These are phyloP conservation scores for Exophiala mesophila DNA, from an alignment of 2,329 filamentous ascomycete species.

Conservation along the genomic window DNA sequence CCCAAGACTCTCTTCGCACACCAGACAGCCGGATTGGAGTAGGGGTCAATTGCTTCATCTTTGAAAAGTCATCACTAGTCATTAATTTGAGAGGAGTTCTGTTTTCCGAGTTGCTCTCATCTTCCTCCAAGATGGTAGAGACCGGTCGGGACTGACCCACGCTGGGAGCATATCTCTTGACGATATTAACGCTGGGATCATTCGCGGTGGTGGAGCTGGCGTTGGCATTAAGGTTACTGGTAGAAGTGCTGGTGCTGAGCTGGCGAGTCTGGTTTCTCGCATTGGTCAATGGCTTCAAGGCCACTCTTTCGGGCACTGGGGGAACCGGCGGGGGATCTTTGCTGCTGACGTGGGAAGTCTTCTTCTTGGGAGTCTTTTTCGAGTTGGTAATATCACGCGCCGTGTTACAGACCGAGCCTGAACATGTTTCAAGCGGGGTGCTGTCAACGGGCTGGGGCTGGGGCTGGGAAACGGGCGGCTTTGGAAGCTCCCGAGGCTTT, in stretches of 20 bases:
- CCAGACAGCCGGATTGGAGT: constrained; percentile 8
- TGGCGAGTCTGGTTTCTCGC: constrained; percentile 16
- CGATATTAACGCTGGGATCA: neutral
- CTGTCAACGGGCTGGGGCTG: constrained; percentile 1
- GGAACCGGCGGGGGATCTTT: constrained; percentile 14
- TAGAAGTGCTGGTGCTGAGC: neutral
- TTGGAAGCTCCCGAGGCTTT: neutral
- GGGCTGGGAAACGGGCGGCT: neutral
- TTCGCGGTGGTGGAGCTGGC: neutral
- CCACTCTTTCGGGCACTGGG: constrained; percentile 13
- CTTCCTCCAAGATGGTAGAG: constrained; percentile 24
- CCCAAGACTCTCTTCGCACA: constrained; percentile 19
- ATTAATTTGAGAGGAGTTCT: constrained; percentile 3
- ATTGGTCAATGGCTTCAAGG: constrained; percentile 15
- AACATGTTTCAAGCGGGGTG: neutral
- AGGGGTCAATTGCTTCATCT: constrained; percentile 8
- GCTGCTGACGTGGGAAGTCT: constrained; percentile 2
- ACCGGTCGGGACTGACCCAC: constrained; percentile 13
- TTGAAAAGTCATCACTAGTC: constrained; percentile 2
- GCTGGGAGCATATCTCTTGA: constrained; percentile 2
- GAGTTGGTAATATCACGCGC: neutral
- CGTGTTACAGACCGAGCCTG: neutral
- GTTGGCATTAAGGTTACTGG: constrained; percentile 6
- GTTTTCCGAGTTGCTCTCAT: constrained; percentile 15
- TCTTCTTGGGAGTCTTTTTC: constrained; percentile 10